Evolutionary conservation across 108 stramenopile genomes (phyloP).

Genomic region (Fragilaria crotonensis): DNA sequence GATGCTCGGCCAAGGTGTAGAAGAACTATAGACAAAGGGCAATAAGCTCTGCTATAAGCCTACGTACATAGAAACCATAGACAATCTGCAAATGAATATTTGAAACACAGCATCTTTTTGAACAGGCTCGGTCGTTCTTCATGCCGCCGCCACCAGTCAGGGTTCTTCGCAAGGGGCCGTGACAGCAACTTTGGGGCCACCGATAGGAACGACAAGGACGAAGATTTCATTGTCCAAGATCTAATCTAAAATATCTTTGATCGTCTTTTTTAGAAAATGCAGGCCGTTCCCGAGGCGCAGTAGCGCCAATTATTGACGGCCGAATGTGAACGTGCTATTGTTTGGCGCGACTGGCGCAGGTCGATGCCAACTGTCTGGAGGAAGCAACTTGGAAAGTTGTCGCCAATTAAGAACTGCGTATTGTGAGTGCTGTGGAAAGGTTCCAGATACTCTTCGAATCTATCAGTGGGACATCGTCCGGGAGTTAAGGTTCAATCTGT

Average conservation of each 20-base stretch:
- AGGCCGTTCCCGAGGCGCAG: slow-evolving; percentile 75
- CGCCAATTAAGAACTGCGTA: slow-evolving; percentile 49
- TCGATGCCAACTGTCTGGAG: slow-evolving; percentile 82
- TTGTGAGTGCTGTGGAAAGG: slow-evolving; percentile 67
- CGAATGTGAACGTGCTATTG: slow-evolving; percentile 74
- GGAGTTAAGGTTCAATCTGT: slow-evolving; percentile 12
- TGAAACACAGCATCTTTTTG: too few species aligned
- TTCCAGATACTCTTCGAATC: slow-evolving; percentile 87
- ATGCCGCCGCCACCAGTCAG: too few species aligned
- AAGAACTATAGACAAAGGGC: too few species aligned
- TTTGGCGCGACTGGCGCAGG: slow-evolving; percentile 43
- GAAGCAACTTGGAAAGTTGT: slow-evolving; percentile 87
- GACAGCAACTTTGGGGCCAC: too few species aligned
- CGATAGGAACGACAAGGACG: slow-evolving; percentile 24
- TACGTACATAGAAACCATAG: too few species aligned
- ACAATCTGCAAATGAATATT: too few species aligned
- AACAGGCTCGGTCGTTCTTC: too few species aligned
- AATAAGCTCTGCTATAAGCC: too few species aligned
- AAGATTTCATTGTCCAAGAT: slow-evolving; percentile 63
- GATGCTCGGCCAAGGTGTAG: too few species aligned
- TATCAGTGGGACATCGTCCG: slow-evolving; percentile 58
- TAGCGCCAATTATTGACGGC: slow-evolving; percentile 52
- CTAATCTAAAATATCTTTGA: slow-evolving; percentile 76
- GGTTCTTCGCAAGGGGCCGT: too few species aligned
- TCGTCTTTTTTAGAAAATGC: slow-evolving; percentile 77